Evolutionary conservation across 2,329 filamentous ascomycete genomes (phyloP).

Genomic region (Gaeumannomyces tritici): DNA sequence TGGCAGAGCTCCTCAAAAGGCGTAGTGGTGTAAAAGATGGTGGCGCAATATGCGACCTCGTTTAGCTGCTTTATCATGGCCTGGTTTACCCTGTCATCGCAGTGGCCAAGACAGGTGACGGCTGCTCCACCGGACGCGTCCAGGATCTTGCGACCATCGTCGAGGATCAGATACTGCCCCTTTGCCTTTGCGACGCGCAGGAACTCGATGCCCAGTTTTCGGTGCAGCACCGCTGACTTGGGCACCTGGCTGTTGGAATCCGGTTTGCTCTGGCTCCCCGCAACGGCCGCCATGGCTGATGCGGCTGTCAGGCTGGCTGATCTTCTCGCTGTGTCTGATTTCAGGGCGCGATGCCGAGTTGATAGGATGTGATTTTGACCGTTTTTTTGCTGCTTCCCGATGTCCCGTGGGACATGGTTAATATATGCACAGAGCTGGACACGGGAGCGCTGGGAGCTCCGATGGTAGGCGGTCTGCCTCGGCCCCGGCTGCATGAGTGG

Average conservation of each 20-base stretch:
- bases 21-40: constrained; percentile 29
- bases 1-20: constrained; percentile 29
- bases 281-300: background rate
- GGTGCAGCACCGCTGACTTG: constrained; percentile 27
- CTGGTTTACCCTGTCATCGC: constrained; percentile 27
- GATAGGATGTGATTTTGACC: background rate
- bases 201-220: constrained; percentile 23
- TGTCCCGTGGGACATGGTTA: background rate
- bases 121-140: constrained; percentile 36
- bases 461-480: background rate
- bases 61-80: constrained; percentile 30
- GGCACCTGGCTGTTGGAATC: background rate
- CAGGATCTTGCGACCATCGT: constrained; percentile 29
- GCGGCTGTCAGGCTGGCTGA: background rate
- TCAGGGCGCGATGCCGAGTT: too few relatives aligned
- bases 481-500: background rate
- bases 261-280: background rate
- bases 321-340: background rate
- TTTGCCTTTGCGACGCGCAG: constrained; percentile 20
- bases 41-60: constrained; percentile 30
- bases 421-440: background rate
- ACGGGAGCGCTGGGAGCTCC: background rate
- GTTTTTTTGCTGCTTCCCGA: background rate
- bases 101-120: constrained; percentile 36
- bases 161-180: constrained; percentile 27